Base-by-base conservation (phyloP, 1,284 basidiomycete genomes). In the Pyrrhoderma noxium region DNA sequence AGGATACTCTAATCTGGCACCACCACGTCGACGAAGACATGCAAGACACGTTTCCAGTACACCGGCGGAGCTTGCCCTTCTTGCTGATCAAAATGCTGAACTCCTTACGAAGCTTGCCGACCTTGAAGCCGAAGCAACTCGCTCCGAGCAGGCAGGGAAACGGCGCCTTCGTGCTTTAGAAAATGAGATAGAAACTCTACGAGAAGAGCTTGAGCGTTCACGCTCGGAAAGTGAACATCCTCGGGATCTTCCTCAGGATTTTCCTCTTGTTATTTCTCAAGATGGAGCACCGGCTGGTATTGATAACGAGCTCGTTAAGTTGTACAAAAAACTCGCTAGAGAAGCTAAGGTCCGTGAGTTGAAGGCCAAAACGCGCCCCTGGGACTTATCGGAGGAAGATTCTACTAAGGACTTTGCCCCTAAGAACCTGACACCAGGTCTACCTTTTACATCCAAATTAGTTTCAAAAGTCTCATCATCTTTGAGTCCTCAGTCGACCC, bases 51-150 rank as follows among this genome's bases (percentile, higher is more conserved):
- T 85, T 35, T 82, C 84, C 35, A 76, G 85, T 49, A 80, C 82
- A 2, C 78, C 79, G 0, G 66, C 73, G n/a, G 85, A 89, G 52
- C 72, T 91, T 22, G 76, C 79, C 2, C 69, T 74, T 5, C 76
- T 93, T 22, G 77, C 82, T 0, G 85, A 89, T 59, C 86, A 91
- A 66, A 93, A 93, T 61, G 80, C 83, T 0, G 84, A 90, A 53
- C 79, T 93, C 14, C 68, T 87, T 4, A 66, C 75, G 19, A 86
- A 88, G 57, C 71, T 93, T 4, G 81, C 88, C 61, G 76, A 76
- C 53, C 73, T 93, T 19, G 85, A 92, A 61, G 65, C 74, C 0
- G 89, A 91, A 57, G 79, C 87, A 3, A 67, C 69, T 8, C 73
- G 74, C 40, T 73, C 81, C 2, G 87, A 92, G 57, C 74, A 78